Conservation (phyloP, 257 asterid genomes). For the Cruciata laevipes region DNA sequence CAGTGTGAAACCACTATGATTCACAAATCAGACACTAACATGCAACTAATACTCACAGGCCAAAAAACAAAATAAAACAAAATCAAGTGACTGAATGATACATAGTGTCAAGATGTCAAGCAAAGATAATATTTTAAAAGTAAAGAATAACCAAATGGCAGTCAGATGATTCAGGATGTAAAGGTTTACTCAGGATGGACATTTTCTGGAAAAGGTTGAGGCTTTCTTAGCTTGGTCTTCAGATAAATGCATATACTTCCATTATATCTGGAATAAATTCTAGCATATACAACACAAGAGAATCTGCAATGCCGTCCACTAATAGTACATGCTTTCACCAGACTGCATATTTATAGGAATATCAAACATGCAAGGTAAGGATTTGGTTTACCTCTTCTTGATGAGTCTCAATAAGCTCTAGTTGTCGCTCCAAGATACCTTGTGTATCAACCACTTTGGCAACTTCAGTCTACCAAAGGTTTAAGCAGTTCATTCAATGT, state of each 20-base stretch:
- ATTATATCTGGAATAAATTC: neutral
- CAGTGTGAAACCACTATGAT: neutral
- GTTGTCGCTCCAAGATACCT: slow-evolving; percentile 71
- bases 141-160: neutral
- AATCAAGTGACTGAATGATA: neutral
- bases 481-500: slow-evolving; percentile 4
- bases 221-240: neutral
- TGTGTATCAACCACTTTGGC: slow-evolving; percentile 91
- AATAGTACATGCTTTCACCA: neutral
- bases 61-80: neutral
- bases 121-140: neutral
- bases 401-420: slow-evolving; percentile 95
- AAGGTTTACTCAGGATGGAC: neutral
- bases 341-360: neutral
- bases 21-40: neutral
- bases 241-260: neutral
- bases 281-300: neutral
- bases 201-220: neutral
- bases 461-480: slow-evolving; percentile 65
- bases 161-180: neutral
- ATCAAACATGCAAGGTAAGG: no score
- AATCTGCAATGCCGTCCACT: neutral
- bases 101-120: neutral
- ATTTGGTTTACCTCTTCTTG: slow-evolving; percentile 67
- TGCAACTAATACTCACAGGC: neutral